phyloP scores from a whole-genome alignment of 2,329 filamentous ascomycete species.

The Triangularia setosa region DNA sequence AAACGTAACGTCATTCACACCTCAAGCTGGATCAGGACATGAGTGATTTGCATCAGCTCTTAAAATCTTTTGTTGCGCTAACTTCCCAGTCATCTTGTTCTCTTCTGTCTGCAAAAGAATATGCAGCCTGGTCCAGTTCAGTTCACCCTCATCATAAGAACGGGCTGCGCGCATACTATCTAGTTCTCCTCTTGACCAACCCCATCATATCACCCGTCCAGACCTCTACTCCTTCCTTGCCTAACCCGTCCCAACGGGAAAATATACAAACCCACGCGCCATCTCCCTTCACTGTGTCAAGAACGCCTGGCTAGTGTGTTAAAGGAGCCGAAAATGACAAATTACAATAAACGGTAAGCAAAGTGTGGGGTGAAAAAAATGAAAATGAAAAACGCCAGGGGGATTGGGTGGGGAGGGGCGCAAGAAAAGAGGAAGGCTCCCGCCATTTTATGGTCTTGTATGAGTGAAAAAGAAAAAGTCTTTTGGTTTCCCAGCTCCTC shows the following conservation, averaged over 20 bases:
- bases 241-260: background rate
- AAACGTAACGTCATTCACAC: background rate
- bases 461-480: background rate
- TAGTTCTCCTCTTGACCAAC: background rate
- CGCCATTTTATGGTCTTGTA: background rate
- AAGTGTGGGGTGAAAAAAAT: background rate
- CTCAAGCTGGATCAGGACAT: background rate
- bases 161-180: background rate
- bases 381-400: background rate
- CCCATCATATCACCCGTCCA: background rate
- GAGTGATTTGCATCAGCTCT: background rate
- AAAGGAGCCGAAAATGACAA: background rate
- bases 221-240: background rate
- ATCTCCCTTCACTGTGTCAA: background rate
- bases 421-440: background rate
- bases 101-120: background rate
- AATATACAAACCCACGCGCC: background rate
- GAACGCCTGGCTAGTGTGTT: conserved; percentile 5
- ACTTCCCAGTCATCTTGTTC: background rate
- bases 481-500: background rate
- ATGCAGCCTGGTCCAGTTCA: background rate
- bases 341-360: background rate
- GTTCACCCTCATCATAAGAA: background rate
- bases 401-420: background rate
- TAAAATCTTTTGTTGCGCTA: background rate